Base-by-base conservation (phyloP, 2,329 filamentous ascomycete species). In the Fonsecaea nubica region DNA sequence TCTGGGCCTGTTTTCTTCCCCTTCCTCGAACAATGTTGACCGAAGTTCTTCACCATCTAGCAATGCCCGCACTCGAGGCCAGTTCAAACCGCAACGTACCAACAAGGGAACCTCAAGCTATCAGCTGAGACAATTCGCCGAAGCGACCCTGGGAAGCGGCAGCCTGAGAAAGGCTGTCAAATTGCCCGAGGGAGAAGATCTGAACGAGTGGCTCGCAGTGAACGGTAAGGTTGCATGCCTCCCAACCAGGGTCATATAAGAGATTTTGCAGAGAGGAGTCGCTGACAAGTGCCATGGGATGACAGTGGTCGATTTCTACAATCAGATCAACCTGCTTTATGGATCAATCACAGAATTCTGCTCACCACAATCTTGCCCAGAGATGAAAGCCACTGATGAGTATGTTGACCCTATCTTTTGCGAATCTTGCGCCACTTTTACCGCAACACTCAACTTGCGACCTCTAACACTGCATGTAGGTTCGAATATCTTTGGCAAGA, bases 311-410 rank as follows among this genome's bases (percentile, higher is more conserved):
- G 95, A 99, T 81, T 99, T 99, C 81, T 99, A 99, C 87, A 99
- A 99, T 83, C 95, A 99, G 81, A 96, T 99, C 84, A 99, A 99
- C 81, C 87, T 99, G 40, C 89, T 99, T 66, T 99, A 99, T 79
- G 96, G 96, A 66, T 95, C 95, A 72, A 99, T 99, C 77, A 99
- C 95, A 67, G 95, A 99, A 78, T 99, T 99, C 81, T 99, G 95
- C 84, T 98, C 95, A 32, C 94, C 95, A 36, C 91, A 95, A 77
- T 93, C 93, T 71, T 99, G 95, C 79, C 95, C 95, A 0, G 95
- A 98, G 82, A 99, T 99, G 95, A 99, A 99, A 81, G 95, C 95
- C n/a, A 99, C 95, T 9, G 96, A 99, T 81, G 95, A 99, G 90
- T 95, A 85, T 71, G 87, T 66, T n/a, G 10, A 15, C 7, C 60